Evolutionary conservation across 2,329 filamentous ascomycete species (phyloP).

Genomic region (Penicillium griseofulvum): DNA sequence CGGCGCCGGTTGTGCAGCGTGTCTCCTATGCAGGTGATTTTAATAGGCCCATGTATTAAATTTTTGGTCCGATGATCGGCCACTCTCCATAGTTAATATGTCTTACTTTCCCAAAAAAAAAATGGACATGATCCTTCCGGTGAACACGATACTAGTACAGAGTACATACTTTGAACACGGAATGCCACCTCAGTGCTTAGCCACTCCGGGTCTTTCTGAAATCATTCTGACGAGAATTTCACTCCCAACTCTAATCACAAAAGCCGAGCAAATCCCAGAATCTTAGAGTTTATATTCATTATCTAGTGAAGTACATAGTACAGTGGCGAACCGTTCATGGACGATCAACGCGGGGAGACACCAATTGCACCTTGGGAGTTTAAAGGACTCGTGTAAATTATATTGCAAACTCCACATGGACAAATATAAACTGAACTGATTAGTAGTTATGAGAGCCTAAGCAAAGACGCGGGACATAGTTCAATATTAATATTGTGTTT

Average conservation of each 20-base stretch:
- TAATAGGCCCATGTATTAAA: background rate
- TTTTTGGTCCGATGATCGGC: conserved; percentile 2
- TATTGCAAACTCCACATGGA: background rate
- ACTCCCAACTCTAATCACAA: background rate
- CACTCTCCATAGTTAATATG: background rate
- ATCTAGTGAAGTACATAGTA: background rate
- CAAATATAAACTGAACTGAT: background rate
- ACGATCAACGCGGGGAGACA: background rate
- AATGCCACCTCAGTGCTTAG: background rate
- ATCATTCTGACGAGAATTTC: background rate
- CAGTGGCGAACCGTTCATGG: conserved; percentile 2
- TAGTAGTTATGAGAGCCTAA: background rate
- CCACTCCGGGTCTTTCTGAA: background rate
- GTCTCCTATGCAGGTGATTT: background rate
- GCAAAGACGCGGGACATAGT: background rate
- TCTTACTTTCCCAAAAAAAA: background rate
- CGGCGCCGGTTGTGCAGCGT: background rate
- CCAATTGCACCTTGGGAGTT: background rate
- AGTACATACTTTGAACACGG: background rate
- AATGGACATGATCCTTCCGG: background rate
- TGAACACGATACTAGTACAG: background rate
- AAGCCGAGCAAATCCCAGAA: background rate
- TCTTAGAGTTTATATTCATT: background rate
- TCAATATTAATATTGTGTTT: background rate
- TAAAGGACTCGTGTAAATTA: background rate